These are phyloP conservation scores for Saturnispora sanitii DNA, from an alignment of 805 yeast species.

Conservation along the genomic window DNA sequence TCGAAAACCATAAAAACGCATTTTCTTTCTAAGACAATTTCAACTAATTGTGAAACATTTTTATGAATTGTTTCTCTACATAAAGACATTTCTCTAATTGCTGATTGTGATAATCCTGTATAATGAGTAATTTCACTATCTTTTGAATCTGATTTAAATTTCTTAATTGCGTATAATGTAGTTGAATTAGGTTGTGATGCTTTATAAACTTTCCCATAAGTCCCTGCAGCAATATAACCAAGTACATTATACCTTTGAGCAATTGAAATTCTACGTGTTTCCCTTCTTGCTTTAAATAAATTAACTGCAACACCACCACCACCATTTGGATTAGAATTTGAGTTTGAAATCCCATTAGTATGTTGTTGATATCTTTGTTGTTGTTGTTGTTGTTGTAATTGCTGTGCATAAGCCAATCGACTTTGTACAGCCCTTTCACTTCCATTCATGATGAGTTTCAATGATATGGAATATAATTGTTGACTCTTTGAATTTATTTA, in stretches of 20 bases:
- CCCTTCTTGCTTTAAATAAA: conserved; percentile 56
- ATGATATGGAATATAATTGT: too few relatives aligned
- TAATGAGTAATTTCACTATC: conserved; percentile 76
- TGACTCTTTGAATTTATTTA: too few relatives aligned
- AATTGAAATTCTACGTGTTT: conserved; percentile 58
- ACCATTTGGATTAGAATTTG: conserved; percentile 27
- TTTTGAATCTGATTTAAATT: conserved; percentile 89
- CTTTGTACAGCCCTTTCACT: conserved; percentile 40
- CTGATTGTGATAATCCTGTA: conserved; percentile 93
- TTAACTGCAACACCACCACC: conserved; percentile 46
- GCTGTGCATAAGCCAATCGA: conserved; percentile 8
- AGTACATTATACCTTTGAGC: conserved; percentile 77
- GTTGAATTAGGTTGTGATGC: conserved; percentile 28
- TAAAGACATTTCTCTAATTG: conserved; percentile 91
- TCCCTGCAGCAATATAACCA: conserved; percentile 97
- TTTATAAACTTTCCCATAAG: conserved; percentile 91
- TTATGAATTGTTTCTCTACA: conserved; percentile 79
- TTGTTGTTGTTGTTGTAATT: conserved; percentile 11
- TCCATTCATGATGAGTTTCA: conserved; percentile 16
- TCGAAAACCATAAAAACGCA: conserved; percentile 92
- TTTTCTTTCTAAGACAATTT: conserved; percentile 78
- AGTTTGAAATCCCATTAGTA: conserved; percentile 6
- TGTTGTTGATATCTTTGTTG: conserved; percentile 10
- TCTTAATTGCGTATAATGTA: conserved; percentile 72
- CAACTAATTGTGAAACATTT: conserved; percentile 71